Percentiles rank a stretch among this genome's conserved stretches.
Evolutionary conservation across 1,284 basidiomycete genomes (phyloP).

Genomic region (Cryptococcus sp.): DNA sequence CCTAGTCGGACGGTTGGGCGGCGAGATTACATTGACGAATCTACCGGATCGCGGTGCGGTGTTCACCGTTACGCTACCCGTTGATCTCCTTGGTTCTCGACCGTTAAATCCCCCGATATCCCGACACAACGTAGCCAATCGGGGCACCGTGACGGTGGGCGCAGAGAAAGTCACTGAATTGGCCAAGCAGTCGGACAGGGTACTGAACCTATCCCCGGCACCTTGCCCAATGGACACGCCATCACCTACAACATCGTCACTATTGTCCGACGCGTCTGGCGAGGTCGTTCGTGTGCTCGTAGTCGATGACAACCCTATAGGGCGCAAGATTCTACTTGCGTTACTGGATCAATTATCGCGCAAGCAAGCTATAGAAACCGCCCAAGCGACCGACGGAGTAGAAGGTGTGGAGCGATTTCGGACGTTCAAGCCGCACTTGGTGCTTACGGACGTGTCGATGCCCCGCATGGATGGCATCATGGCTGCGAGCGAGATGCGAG

Average conservation of each 20-base stretch:
- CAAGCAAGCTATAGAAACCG: constrained; percentile 11
- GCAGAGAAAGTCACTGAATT: not conserved
- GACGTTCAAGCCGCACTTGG: constrained; percentile 26
- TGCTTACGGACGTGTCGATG: constrained; percentile 39
- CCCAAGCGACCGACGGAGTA: constrained; percentile 27
- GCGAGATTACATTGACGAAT: constrained; percentile 18
- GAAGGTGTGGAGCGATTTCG: constrained; percentile 27
- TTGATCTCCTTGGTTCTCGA: constrained; percentile 9
- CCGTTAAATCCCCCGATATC: not conserved
- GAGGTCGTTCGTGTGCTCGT: constrained; percentile 24
- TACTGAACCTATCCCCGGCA: not conserved
- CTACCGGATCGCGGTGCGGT: constrained; percentile 18
- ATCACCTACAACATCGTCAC: not conserved
- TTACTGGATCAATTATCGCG: constrained; percentile 12
- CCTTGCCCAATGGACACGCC: not conserved
- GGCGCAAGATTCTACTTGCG: constrained; percentile 22
- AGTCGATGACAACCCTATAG: constrained; percentile 32
- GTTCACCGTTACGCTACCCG: constrained; percentile 28
- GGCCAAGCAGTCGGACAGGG: not conserved
- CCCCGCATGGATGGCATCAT: constrained; percentile 34
- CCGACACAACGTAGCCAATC: constrained; percentile 1
- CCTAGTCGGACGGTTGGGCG: constrained; percentile 32
- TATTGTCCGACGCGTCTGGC: not conserved
- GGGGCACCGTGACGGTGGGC: not conserved
- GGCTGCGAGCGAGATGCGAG: constrained; percentile 29